Evolutionary conservation across 163 green algal genomes (phyloP).

Genomic region (Scenedesmus sp.): DNA sequence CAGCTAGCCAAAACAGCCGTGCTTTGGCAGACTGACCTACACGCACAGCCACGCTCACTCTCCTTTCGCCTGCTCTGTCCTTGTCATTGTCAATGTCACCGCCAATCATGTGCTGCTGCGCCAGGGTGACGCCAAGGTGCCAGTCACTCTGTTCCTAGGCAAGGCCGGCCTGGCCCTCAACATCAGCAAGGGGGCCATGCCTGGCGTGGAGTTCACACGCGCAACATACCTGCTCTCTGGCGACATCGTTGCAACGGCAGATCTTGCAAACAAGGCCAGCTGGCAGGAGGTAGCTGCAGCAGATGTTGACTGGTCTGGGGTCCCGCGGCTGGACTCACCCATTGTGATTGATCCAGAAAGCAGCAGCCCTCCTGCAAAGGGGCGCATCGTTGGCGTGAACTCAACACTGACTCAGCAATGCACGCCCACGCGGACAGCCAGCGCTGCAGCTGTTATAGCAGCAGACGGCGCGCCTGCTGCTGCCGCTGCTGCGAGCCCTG

Average conservation of each 20-base stretch:
- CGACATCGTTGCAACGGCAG: constrained; percentile 37
- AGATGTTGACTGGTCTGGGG: constrained; percentile 23
- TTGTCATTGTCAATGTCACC: background rate
- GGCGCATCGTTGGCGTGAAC: constrained; percentile 25
- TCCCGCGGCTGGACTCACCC: background rate
- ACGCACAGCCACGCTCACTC: background rate
- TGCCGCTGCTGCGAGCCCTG: background rate
- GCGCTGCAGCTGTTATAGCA: background rate
- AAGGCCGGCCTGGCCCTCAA: constrained; percentile 9
- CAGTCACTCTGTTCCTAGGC: background rate
- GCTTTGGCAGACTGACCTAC: background rate
- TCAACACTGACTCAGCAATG: constrained; percentile 8
- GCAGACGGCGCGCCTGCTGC: background rate
- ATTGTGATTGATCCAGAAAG: constrained; percentile 8
- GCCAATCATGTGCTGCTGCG: background rate
- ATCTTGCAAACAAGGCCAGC: constrained; percentile 5
- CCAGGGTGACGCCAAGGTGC: constrained; percentile 1
- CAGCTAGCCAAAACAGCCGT: background rate
- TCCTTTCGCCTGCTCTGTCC: background rate
- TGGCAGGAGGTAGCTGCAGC: constrained; percentile 6
- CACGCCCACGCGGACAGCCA: background rate
- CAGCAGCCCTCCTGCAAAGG: background rate
- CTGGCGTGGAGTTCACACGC: constrained; percentile 26
- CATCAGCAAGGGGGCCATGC: constrained; percentile 4
- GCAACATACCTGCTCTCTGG: constrained; percentile 11